Evolutionary conservation across 139 green algal genomes (phyloP), one percentile per base, ranked within the genome.

Genomic region (Nannochloris sp.): DNA sequence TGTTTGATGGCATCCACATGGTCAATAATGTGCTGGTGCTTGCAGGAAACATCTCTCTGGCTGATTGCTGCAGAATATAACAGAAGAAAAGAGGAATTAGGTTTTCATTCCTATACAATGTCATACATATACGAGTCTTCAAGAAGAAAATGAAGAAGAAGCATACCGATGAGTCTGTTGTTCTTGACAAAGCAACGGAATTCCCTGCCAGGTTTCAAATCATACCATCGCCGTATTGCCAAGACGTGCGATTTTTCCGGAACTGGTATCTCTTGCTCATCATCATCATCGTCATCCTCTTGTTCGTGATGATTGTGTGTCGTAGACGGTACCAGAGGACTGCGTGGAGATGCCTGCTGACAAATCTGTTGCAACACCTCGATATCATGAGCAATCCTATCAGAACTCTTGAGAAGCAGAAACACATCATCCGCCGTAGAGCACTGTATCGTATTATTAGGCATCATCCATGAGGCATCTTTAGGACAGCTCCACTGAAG

Each of bases 161-260:
- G n/a, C n/a, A n/a, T n/a, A 53, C 46, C 46, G 0, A 83, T 66
- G 54, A 90, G 48, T 12, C 12, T 24, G 10, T 75, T 54, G 1
- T n/a, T 40, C n/a, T 27, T 27, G 23, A 97, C 85, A 67, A 98
- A 98, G 72, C 83, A 94, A 29, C 92, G 79, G 67, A 97, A 94
- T 79, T 97, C 90, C n/a, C 83, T 62, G 49, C 83, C 84, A 8
- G 88, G 89, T 36, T 72, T 61, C 56, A 97, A 62, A 57, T 90
- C 72, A 25, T 82, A 69, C 76, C 79, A 95, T 53, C 85, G 78
- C 15, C 84, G 80, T 57, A 97, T 70, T 36, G 78, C 82, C 31
- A 97, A 76, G 49, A 78, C 56, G 10, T 82, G 68, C 7, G 34
- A 4, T 61, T n/a, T 36, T 25, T 16, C 31, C 34, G n/a, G n/a